Base-by-base conservation (phyloP, 352 stramenopile genomes). In the Globisporangium ultimum region DNA sequence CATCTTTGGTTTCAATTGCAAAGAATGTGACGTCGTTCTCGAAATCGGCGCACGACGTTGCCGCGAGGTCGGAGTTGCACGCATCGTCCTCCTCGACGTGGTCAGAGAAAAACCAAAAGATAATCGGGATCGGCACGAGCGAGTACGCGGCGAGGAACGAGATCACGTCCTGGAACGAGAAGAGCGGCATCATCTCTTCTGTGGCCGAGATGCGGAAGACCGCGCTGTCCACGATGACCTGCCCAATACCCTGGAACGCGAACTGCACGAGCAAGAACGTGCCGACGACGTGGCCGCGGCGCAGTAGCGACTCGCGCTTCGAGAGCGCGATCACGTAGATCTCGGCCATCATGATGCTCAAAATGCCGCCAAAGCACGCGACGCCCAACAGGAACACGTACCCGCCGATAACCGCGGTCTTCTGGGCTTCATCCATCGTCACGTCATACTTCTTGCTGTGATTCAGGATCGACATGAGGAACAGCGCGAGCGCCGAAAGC, bases 311-410 rank as follows among this genome's bases (percentile, higher is more conserved):
- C 32, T 81, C 67, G 22, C 65, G 60, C 46, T 72, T 72, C 43
- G 64, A 73, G 50, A 76, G 66, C 41, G 70, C 72, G 20, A 84
- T 65, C 17, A 81, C 66, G 61, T 81, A 81, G 24, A 73, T 78
- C 58, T 81, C 58, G 4, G 63, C 70, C 22, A 81, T 74, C 32
- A 79, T 67, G 20, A 80, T 51, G 7, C 64, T 70, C 22, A 79
- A 42, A 17, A 81, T 79, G 28, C 53, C 71, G 5, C 74, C 74
- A 47, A 81, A 84, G 55, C 72, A 81, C 24, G 72, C 62, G 22
- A 60, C 17, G 32, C 68, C 71, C 0, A 84, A 63, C 20, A 79
- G 50, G 2, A 74, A 40, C 47, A 84, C 66, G 40, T 80, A 80
- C 7, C 55, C 45, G 15, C 64, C 54, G 55, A 81, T 67, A 51